Evolutionary conservation across 2,329 filamentous ascomycete genomes (phyloP).

Genomic region (Trichoderma semiorbis): DNA sequence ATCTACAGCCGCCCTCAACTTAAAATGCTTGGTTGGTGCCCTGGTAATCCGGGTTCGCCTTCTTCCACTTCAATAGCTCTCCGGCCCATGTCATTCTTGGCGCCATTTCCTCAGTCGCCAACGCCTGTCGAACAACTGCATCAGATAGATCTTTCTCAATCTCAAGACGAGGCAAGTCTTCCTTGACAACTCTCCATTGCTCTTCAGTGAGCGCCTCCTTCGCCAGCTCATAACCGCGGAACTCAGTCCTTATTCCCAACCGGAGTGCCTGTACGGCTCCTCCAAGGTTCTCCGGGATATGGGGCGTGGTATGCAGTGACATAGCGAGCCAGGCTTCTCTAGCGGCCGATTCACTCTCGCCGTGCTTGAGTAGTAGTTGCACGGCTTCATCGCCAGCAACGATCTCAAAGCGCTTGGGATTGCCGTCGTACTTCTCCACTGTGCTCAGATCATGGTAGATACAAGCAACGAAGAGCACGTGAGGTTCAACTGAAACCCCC

Average conservation of each 20-base stretch:
- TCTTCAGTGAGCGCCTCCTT: not conserved
- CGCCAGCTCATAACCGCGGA: not conserved
- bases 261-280: constrained; percentile 9
- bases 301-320: constrained; percentile 7
- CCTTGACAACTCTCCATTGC: not conserved
- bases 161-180: constrained; percentile 11
- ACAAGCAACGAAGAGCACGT: constrained; percentile 17
- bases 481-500: not conserved
- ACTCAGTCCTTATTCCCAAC: constrained; percentile 3
- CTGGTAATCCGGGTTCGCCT: constrained; percentile 9
- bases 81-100: constrained; percentile 8
- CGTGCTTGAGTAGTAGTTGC: not conserved
- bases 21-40: not conserved
- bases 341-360: not conserved
- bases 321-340: constrained; percentile 14
- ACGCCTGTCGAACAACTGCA: not conserved
- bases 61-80: not conserved
- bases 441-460: constrained; percentile 15
- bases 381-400: constrained; percentile 6
- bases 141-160: constrained; percentile 10
- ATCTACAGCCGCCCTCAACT: not conserved
- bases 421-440: constrained; percentile 1
- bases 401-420: constrained; percentile 12
- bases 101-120: not conserved
- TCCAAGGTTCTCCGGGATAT: constrained; percentile 7